These are phyloP conservation scores for Teratosphaeria gauchensis DNA, from an alignment of 2,329 filamentous ascomycete species.

Conservation along the genomic window DNA sequence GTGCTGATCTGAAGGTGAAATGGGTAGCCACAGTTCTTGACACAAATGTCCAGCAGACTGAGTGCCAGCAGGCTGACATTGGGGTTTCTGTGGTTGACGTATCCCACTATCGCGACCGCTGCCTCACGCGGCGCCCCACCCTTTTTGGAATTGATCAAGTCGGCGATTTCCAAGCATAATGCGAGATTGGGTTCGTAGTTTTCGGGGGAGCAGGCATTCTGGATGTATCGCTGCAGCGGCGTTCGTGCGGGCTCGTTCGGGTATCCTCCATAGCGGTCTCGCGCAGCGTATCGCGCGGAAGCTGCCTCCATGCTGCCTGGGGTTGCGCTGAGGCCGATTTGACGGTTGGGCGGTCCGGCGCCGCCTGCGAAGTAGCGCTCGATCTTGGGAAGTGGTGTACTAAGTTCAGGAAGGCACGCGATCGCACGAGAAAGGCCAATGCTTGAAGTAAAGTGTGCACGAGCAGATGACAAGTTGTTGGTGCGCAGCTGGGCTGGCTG, in stretches of 20 bases:
- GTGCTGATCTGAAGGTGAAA: conserved; percentile 98
- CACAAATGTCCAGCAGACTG: conserved; percentile 89
- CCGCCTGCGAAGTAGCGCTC: conserved; percentile 8
- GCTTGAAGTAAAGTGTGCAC: background rate
- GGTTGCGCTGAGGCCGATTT: conserved; percentile 2
- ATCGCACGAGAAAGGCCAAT: background rate
- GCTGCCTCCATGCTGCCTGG: conserved; percentile 65
- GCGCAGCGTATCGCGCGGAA: conserved; percentile 86
- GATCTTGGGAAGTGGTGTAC: conserved; percentile 1
- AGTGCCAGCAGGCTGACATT: conserved; percentile 88
- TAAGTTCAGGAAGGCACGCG: background rate
- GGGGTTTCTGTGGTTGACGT: conserved; percentile 93
- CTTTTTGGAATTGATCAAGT: conserved; percentile 96
- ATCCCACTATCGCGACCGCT: conserved; percentile 82
- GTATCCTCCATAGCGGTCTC: conserved; percentile 83
- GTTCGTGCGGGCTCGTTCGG: conserved; percentile 70
- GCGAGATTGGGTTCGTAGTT: conserved; percentile 98
- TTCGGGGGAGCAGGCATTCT: conserved; percentile 90
- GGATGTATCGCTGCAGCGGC: conserved; percentile 88
- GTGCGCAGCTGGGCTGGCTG: background rate
- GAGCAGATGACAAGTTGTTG: no score
- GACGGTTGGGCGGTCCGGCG: background rate
- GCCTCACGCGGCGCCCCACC: conserved; percentile 91
- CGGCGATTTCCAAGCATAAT: conserved; percentile 89
- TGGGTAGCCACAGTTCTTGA: conserved; percentile 98